phyloP scores from a whole-genome alignment of 1,139 yeast genomes.

The Candida sp. region DNA sequence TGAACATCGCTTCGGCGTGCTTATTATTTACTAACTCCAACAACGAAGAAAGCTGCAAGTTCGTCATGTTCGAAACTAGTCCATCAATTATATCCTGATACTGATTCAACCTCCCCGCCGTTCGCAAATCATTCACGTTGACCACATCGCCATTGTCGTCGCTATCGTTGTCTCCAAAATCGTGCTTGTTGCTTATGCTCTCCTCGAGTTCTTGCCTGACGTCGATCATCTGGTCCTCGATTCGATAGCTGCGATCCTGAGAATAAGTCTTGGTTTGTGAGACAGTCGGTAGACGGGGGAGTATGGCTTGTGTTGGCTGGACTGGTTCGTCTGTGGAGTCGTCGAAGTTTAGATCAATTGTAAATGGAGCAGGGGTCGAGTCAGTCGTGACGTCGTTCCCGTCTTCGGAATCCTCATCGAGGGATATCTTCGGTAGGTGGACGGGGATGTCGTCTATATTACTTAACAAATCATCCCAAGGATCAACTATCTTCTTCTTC shows the following conservation, averaged over 20 bases:
- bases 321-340: not conserved
- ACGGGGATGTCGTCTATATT: conserved; percentile 13
- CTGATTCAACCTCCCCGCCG: conserved; percentile 1
- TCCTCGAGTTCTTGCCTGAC: conserved; percentile 9
- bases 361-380: not conserved
- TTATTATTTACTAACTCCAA: conserved; percentile 9
- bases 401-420: conserved; percentile 7
- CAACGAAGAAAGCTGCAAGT: conserved; percentile 7
- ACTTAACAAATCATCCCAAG: conserved; percentile 26
- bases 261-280: conserved; percentile 19
- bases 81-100: conserved; percentile 24
- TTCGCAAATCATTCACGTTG: conserved; percentile 24
- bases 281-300: not conserved
- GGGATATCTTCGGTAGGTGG: conserved; percentile 3
- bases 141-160: conserved; percentile 9
- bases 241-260: conserved; percentile 24
- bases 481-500: conserved; percentile 7
- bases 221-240: conserved; percentile 15
- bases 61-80: conserved; percentile 9
- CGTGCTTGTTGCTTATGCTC: conserved; percentile 14
- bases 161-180: conserved; percentile 10
- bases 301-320: not conserved
- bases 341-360: not conserved
- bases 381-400: not conserved
- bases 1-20: not conserved